phyloP scores from a whole-genome alignment of 345 rosid genomes.

The Arabis hirsuta region DNA sequence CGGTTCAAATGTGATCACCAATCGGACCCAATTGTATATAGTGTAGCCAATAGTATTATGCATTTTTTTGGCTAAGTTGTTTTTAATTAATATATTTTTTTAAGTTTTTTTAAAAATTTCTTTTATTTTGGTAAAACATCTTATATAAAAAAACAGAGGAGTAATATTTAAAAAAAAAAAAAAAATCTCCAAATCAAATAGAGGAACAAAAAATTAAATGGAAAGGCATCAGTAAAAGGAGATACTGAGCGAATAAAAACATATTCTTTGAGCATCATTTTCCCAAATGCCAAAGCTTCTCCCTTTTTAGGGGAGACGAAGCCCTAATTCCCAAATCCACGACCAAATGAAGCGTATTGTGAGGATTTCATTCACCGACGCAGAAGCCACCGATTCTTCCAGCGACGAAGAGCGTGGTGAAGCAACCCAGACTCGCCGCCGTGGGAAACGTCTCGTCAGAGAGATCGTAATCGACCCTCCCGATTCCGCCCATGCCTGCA shows the following conservation, averaged over 20 bases:
- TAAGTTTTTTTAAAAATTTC: no score
- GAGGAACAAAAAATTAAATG: background rate
- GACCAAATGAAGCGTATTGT: constrained; percentile 40
- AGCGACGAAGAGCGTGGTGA: constrained; percentile 36
- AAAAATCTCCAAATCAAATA: no score
- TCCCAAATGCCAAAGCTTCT: constrained; percentile 12
- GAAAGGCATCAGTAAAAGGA: constrained; percentile 11
- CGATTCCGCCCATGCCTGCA: constrained; percentile 3
- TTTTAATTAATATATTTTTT: no score
- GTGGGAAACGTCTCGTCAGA: constrained; percentile 50
- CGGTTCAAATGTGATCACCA: no score
- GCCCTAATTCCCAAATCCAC: constrained; percentile 23
- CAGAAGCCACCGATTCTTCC: constrained; percentile 60
- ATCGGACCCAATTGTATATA: no score
- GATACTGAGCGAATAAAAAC: constrained; percentile 34
- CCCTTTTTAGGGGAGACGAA: constrained; percentile 7
- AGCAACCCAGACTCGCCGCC: constrained; percentile 27
- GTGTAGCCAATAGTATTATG: no score
- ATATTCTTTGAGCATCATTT: constrained; percentile 36
- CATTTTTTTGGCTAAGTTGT: no score
- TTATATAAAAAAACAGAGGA: no score
- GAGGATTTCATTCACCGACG: constrained; percentile 51
- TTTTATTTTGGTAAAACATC: no score
- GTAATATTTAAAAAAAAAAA: no score
- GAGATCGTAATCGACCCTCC: constrained; percentile 42